phyloP scores from a whole-genome alignment of 768 basidiomycete species.

The Agaricus blazei region DNA sequence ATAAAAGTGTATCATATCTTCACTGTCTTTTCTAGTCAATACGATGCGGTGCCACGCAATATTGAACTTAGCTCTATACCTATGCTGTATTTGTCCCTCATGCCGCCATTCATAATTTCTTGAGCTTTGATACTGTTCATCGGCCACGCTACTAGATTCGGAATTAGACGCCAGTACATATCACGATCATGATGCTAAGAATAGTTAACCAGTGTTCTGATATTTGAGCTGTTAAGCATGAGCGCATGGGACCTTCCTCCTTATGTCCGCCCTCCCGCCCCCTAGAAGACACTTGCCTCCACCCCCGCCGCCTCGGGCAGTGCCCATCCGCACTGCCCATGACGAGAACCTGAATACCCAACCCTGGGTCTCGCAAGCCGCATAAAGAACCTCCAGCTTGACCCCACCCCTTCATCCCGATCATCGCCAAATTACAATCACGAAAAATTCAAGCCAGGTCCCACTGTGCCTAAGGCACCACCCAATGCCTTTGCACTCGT shows the following conservation, averaged over 20 bases:
- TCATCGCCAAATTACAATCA: background rate
- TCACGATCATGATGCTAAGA: background rate
- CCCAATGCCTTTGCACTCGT: conserved; percentile 1
- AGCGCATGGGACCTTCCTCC: background rate
- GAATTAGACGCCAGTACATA: background rate
- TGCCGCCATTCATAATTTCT: conserved; percentile 8
- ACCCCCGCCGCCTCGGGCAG: conserved; percentile 12
- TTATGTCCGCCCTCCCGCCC: background rate
- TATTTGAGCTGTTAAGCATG: background rate
- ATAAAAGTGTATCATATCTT: conserved; percentile 23
- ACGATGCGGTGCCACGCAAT: background rate
- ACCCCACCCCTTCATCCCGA: background rate
- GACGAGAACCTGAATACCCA: background rate
- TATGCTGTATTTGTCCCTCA: conserved; percentile 17
- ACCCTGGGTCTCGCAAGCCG: conserved; percentile 22
- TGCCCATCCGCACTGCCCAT: conserved; percentile 5
- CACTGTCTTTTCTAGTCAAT: conserved; percentile 10
- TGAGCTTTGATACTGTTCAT: background rate
- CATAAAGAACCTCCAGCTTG: conserved; percentile 24
- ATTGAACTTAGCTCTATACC: conserved; percentile 6
- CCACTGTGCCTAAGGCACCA: background rate
- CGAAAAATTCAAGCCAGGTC: no score
- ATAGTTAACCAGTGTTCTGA: background rate
- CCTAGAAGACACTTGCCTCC: conserved; percentile 9
- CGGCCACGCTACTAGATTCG: background rate